A percentile compares a stretch with the other conserved stretches of the same genome.
Conservation (phyloP, 2,329 filamentous ascomycete species). For the Sordariomycetes sp. region DNA sequence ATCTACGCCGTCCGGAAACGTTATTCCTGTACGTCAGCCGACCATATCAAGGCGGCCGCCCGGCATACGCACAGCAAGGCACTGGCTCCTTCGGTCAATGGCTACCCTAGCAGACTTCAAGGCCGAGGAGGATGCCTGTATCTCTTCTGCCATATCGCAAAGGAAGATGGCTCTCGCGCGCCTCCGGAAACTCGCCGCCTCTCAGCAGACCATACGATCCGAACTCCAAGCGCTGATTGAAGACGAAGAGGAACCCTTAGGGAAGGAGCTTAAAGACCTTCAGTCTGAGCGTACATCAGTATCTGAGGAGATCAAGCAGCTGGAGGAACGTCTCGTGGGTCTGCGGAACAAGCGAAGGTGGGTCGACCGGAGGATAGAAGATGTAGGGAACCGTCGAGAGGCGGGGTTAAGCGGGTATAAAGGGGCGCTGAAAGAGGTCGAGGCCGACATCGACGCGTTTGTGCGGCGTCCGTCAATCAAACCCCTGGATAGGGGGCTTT, state of each 20-base stretch:
- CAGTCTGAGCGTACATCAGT: constrained; percentile 38
- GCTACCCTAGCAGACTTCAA: constrained; percentile 52
- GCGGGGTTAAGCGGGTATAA: constrained; percentile 61
- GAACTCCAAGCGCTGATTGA: constrained; percentile 41
- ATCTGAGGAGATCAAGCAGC: constrained; percentile 47
- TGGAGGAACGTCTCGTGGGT: constrained; percentile 49
- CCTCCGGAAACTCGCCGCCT: constrained; percentile 36
- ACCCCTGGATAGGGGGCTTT: constrained; percentile 34
- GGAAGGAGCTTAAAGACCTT: constrained; percentile 46
- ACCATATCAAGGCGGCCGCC: constrained; percentile 27
- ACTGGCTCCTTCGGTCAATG: constrained; percentile 50
- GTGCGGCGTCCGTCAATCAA: constrained; percentile 42
- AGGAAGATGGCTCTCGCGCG: constrained; percentile 44
- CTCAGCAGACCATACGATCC: constrained; percentile 32
- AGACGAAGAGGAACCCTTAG: constrained; percentile 43
- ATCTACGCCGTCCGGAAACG: constrained; percentile 26
- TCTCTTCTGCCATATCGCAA: constrained; percentile 41
- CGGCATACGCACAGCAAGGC: constrained; percentile 48
- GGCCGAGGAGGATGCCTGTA: constrained; percentile 49
- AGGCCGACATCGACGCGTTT: constrained; percentile 46
- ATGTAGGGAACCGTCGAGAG: constrained; percentile 52
- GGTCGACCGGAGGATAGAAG: constrained; percentile 45
- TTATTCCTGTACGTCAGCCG: constrained; percentile 50
- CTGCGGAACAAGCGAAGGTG: constrained; percentile 48
- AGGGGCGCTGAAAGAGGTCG: constrained; percentile 51